Percentiles rank a stretch among this genome's conserved stretches.
Conservation (phyloP, 2,329 filamentous ascomycete genomes). For the Epichloe elymi region DNA sequence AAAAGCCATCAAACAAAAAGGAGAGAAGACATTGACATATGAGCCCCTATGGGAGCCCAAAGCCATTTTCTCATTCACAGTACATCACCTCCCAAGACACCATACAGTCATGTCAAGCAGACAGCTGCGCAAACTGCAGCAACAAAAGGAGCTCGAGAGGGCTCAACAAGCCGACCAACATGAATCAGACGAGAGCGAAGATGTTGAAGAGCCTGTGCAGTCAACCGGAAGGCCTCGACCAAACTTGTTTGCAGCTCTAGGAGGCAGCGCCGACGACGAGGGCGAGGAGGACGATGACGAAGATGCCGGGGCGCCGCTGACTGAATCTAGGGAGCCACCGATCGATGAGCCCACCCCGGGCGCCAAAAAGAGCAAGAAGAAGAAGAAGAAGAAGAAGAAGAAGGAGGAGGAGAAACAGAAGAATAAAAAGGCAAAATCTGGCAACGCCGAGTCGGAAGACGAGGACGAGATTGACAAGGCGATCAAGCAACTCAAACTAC, state of each 20-base stretch:
- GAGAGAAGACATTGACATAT: not conserved
- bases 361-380: constrained; percentile 24
- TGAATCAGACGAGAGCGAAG: constrained; percentile 18
- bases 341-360: constrained; percentile 12
- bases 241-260: constrained; percentile 41
- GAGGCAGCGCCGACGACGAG: constrained; percentile 27
- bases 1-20: too few relatives aligned
- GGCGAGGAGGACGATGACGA: constrained; percentile 20
- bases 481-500: constrained; percentile 29
- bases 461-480: constrained; percentile 45
- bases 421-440: constrained; percentile 24
- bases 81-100: not conserved
- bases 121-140: constrained; percentile 38
- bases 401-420: constrained; percentile 16
- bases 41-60: not conserved
- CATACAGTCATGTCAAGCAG: constrained; percentile 32
- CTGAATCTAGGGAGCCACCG: constrained; percentile 7
- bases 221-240: constrained; percentile 24
- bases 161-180: constrained; percentile 7
- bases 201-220: constrained; percentile 17
- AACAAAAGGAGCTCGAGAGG: constrained; percentile 32
- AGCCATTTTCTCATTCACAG: too few relatives aligned
- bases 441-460: constrained; percentile 14
- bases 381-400: constrained; percentile 15
- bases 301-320: constrained; percentile 16